Evolutionary conservation across 2,329 filamentous ascomycete species (phyloP), one percentile per base, ranked within the genome.

Genomic region (Tolypocladium capitatum): DNA sequence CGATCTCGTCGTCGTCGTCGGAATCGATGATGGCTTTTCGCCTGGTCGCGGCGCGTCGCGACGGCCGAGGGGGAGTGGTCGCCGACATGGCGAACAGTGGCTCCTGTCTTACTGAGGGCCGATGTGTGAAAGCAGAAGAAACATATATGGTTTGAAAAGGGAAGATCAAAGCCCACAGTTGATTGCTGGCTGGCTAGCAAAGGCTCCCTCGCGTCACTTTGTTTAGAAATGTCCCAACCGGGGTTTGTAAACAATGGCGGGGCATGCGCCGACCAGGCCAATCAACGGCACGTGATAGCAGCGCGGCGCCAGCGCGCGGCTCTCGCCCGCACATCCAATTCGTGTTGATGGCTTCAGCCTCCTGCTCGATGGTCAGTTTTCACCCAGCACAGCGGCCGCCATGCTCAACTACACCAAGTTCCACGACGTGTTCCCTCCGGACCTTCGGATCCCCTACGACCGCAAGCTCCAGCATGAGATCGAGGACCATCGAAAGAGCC

Each of bases 1-100:
- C 71, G 35, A 74, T 66, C 47, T 79, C 71, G 53, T 84, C 80
- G 48, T 88, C 85, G 49, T 94, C 87, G 38, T 91, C 87, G 9
- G 82, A 88, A 54, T 94, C 88, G 50, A 90, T 70, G 43, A 94
- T 75, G 45, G 84, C 78, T 56, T 81, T 84, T 57, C 83, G 81
- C 60, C 87, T 78, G 46, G 84, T 65, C 34, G 73, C 71, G 50
- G 69, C 63, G 60, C 66, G 66, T 58, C 67, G 58, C 47, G 65
- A 59, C 45, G 65, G 60, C 48, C 67, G 67, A 46, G 68, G 62
- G 42, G 62, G 58, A 35, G 60, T 56, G 28, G 58, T 46, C 27
- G 58, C 55, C 47, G 62, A 62, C 62, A 66, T 66, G 53, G 44
- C 55, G 47, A 41, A 46, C 21, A 14, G 21, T 35, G 18, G 21